Evolutionary conservation across 225 moss, liverwort and hornwort species (phyloP), one percentile per base, ranked within the genome.

Genomic region (Pleurozium schreberi): DNA sequence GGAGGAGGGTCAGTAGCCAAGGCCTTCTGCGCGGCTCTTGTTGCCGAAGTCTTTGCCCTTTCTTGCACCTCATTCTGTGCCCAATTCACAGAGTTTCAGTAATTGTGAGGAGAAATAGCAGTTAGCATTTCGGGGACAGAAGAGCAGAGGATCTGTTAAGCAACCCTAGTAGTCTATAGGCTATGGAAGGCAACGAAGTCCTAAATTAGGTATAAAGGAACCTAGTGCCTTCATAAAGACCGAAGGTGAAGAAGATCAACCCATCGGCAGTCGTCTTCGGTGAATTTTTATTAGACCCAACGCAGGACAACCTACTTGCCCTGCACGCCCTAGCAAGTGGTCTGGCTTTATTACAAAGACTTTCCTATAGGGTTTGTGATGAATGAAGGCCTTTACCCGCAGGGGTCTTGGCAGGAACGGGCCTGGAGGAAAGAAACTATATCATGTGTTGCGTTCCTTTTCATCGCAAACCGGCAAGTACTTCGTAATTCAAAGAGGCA

Each of bases 1-100:
- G 85, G 88, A 82, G 85, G 88, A 82, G 90, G 79, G 21, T 88
- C 89, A 36, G 85, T 90, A 30, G 87, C 87, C 75, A 95, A 45
- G 27, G 96, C 93, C 87, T 96, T 96, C 85, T 92, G 93, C 38
- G 98, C 96, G 77, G 97, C 97, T 91, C 92, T 96, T 52, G 58
- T 38, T 43, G 94, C 95, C 57, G 98, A 90, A 31, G 93, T 89
- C 84, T 76, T 96, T 74, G 98, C 97, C 91, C 95, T 95, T 79
- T 97, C 94, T 88, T 96, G 96, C 87, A 98, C 97, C 91, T 98
- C 98, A 66, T 95, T 95, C 98, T 98, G 93, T 84, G 89, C 86
- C 34, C 89, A 90, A 80, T 59, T 87, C 50, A 84, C n/a, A 84
- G 33, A 34, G 45, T 49, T 81, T 71, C 55, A 85, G 55, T 8